A percentile compares a stretch with the other conserved stretches of the same genome.
phyloP scores from a whole-genome alignment of 768 basidiomycete genomes.

The Fomitopsis pulvina region DNA sequence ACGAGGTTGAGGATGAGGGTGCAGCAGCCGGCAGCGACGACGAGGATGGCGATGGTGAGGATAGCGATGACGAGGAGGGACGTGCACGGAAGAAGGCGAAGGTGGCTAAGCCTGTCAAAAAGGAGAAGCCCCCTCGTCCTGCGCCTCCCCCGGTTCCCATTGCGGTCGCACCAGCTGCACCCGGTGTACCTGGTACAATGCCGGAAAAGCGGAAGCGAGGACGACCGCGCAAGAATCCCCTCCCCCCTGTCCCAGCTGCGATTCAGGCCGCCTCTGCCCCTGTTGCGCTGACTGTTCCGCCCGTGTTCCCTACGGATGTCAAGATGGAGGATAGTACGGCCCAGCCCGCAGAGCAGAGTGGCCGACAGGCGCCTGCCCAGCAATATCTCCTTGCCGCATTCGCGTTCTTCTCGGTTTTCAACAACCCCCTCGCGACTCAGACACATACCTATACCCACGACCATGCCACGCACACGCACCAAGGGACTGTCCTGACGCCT shows the following conservation, averaged over 20 bases:
- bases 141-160: conserved; percentile 23
- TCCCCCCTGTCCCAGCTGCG: conserved; percentile 30
- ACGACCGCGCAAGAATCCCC: conserved; percentile 66
- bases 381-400: conserved; percentile 82
- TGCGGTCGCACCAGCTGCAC: conserved; percentile 14
- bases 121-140: conserved; percentile 36
- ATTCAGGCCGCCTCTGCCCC: conserved; percentile 10
- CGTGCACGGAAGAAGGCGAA: conserved; percentile 54
- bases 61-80: conserved; percentile 28
- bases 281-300: conserved; percentile 7
- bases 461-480: conserved; percentile 39
- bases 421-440: conserved; percentile 54
- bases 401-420: conserved; percentile 83
- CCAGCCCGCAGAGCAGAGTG: conserved; percentile 8
- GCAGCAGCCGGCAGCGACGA: conserved; percentile 38
- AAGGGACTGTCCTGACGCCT: conserved; percentile 49
- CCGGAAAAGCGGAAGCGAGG: conserved; percentile 84
- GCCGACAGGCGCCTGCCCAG: conserved; percentile 20
- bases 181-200: conserved; percentile 29
- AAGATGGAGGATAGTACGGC: conserved; percentile 12
- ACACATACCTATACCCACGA: conserved; percentile 18
- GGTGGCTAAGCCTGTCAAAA: conserved; percentile 45
- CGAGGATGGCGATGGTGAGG: conserved; percentile 48
- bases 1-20: conserved; percentile 41
- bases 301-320: conserved; percentile 12